Base-by-base conservation (phyloP, 805 yeast species). In the Starmera quercuum region DNA sequence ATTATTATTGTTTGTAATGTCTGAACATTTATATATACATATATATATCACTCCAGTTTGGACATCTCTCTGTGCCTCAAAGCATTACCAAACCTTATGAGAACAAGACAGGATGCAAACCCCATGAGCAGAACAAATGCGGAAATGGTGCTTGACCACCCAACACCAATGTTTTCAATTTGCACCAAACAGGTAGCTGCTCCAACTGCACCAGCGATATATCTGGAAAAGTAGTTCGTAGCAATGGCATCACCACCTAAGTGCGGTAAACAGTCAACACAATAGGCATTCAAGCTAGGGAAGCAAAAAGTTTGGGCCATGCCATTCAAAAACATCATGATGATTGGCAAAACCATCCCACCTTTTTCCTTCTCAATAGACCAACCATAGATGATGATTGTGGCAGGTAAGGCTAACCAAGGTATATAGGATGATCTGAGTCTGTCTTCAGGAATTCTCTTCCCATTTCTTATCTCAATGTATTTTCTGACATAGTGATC, bases 201-300 rank as follows among this genome's bases (percentile, higher is more conserved):
- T 1, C 71, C 70, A 10, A 74, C 50, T 2, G 74, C 75, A 13
- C 72, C 73, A 4, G 73, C 71, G 1, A 71, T 38, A 42, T 64
- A 73, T 32, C 82, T 53, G 2, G 66, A 49, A 33, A 69, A 63
- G 37, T 75, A 75, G 42, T 72, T 73, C 7, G 73, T 64, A 0
- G 71, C 76, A 28, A 75, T 67, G 2, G 75, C 78, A 45, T 69
- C 79, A 17, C 78, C 76, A 20, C 62, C 64, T 28, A 74, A 46
- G 24, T 68, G 61, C 1, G 78, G 78, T 65, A 72, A 59, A 7
- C 73, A 65, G 43, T 75, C 82, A 18, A 73, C 72, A 53, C 78
- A 72, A 46, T 75, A 75, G 3, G 79, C 66, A 42, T 75, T 75
- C 27, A 70, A 45, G 13, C 71, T 63, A 1, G 80, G 77, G 43